These are phyloP conservation scores for Cryphonectria nitschkei DNA, from an alignment of 2,329 filamentous ascomycete species.

Conservation along the genomic window DNA sequence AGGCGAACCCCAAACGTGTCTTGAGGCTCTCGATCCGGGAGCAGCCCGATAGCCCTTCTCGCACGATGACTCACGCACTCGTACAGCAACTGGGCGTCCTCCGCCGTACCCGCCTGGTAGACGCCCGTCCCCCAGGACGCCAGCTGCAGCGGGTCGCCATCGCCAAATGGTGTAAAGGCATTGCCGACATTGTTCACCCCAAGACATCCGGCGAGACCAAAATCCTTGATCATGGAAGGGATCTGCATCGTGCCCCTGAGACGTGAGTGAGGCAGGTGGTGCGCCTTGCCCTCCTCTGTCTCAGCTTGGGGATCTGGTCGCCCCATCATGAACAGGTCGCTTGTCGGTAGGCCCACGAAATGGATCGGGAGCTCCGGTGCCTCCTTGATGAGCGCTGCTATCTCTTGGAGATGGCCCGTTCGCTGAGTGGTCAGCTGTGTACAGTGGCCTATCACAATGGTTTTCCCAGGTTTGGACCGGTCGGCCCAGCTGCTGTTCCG, in stretches of 20 bases:
- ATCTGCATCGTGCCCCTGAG: slow-evolving; percentile 66
- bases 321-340: slow-evolving; percentile 74
- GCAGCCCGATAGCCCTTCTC: slow-evolving; percentile 40
- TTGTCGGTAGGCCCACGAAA: slow-evolving; percentile 72
- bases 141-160: slow-evolving; percentile 65
- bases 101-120: slow-evolving; percentile 67
- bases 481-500: slow-evolving; percentile 48
- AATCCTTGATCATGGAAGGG: slow-evolving; percentile 60
- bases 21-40: not conserved
- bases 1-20: slow-evolving; percentile 10
- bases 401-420: slow-evolving; percentile 50
- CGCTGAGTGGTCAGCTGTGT: slow-evolving; percentile 68
- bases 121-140: slow-evolving; percentile 67
- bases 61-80: slow-evolving; percentile 43
- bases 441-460: slow-evolving; percentile 68
- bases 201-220: slow-evolving; percentile 62
- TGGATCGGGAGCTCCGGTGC: slow-evolving; percentile 56
- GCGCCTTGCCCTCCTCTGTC: no score
- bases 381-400: slow-evolving; percentile 52
- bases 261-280: slow-evolving; percentile 31
- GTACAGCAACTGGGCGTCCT: slow-evolving; percentile 61
- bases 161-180: slow-evolving; percentile 73
- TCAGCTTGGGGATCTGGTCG: slow-evolving; percentile 35
- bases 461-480: slow-evolving; percentile 44
- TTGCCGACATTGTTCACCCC: slow-evolving; percentile 76